These are phyloP conservation scores for Mycothermus thermophilus DNA, from an alignment of 495 filamentous ascomycete species.

Conservation along the genomic window DNA sequence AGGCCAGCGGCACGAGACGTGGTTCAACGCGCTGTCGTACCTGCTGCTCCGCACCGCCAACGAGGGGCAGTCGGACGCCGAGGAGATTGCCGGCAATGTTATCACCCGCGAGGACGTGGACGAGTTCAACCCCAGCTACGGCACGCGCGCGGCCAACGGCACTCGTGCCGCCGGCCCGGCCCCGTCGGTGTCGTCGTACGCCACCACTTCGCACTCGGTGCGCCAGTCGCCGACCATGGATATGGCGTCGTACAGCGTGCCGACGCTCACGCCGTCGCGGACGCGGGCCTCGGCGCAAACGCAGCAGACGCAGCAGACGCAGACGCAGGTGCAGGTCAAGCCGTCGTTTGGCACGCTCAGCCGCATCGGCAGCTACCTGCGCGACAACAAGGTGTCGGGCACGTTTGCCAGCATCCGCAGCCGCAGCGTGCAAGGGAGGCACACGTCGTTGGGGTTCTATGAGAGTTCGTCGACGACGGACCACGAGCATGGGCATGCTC, in stretches of 20 bases:
- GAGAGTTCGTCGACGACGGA: too few species aligned
- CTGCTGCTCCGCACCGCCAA: conserved; percentile 61
- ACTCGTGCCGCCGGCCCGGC: conserved; percentile 38
- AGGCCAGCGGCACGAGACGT: conserved; percentile 87
- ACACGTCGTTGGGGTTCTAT: conserved; percentile 43
- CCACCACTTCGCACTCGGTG: conserved; percentile 55
- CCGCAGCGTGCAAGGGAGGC: conserved; percentile 22
- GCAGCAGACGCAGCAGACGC: too few species aligned
- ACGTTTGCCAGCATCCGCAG: conserved; percentile 33
- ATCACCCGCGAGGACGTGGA: conserved; percentile 63
- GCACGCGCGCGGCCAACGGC: conserved; percentile 31
- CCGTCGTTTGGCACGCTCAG: conserved; percentile 26
- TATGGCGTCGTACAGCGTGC: conserved; percentile 27
- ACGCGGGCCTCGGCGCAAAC: conserved; percentile 25
- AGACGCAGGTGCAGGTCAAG: conserved; percentile 16
- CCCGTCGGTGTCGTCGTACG: conserved; percentile 71
- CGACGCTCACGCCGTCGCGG: conserved; percentile 31
- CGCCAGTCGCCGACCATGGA: conserved; percentile 40
- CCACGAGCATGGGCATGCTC: too few species aligned
- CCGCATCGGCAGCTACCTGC: conserved; percentile 33
- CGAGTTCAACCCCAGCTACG: conserved; percentile 70
- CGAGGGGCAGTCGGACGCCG: conserved; percentile 43
- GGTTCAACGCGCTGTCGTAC: conserved; percentile 96
- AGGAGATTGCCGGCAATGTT: conserved; percentile 41
- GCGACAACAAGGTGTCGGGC: conserved; percentile 23